phyloP scores from a whole-genome alignment of 1,139 yeast genomes.

The Yamadazyma blattariae region DNA sequence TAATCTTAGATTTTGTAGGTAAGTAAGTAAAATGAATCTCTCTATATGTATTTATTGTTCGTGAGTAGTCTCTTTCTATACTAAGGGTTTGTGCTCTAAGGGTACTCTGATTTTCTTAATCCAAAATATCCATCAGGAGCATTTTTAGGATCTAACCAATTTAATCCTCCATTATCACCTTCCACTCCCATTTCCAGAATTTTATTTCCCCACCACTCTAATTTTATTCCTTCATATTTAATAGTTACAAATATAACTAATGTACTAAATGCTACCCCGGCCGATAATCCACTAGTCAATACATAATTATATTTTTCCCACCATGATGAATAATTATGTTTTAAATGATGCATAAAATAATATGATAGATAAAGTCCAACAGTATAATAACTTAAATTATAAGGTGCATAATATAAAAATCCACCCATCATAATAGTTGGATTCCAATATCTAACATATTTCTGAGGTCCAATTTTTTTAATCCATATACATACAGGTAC shows the following conservation, averaged over 20 bases:
- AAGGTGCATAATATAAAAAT: constrained; percentile 48
- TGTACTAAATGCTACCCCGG: constrained; percentile 60
- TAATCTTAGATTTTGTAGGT: constrained; percentile 25
- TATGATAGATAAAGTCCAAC: constrained; percentile 49
- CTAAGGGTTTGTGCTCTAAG: constrained; percentile 11
- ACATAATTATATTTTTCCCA: constrained; percentile 68
- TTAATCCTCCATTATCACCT: constrained; percentile 30
- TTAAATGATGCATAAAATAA: constrained; percentile 52
- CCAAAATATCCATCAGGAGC: constrained; percentile 49
- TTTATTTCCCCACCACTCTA: constrained; percentile 62
- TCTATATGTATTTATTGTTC: constrained; percentile 2
- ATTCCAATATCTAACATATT: constrained; percentile 31
- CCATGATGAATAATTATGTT: constrained; percentile 49
- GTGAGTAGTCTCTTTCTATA: background rate
- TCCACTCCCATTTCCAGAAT: constrained; percentile 45
- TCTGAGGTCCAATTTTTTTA: constrained; percentile 32
- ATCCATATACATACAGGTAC: constrained; percentile 41
- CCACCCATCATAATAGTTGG: constrained; percentile 44
- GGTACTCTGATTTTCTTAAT: constrained; percentile 35
- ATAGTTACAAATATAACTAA: constrained; percentile 57
- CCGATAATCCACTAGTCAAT: constrained; percentile 52
- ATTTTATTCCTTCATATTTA: constrained; percentile 35
- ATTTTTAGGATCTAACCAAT: constrained; percentile 30
- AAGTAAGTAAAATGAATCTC: too few species aligned
- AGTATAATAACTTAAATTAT: constrained; percentile 52